Conservation (phyloP, 768 basidiomycete genomes). For the Ramaria sp. region DNA sequence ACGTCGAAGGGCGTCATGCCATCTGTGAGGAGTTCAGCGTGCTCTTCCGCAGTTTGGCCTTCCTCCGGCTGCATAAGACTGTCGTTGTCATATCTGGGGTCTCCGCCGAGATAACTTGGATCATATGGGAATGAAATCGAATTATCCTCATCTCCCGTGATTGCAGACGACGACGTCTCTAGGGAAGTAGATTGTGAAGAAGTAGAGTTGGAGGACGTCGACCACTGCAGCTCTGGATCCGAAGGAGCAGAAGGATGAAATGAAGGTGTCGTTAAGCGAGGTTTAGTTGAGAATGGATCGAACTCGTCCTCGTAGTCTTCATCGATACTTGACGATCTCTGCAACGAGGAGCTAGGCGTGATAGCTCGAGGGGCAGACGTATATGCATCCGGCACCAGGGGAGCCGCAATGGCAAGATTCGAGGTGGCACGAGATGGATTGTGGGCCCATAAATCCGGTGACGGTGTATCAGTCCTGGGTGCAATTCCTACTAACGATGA, state of each 20-base stretch:
- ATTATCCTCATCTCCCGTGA: conserved; percentile 30
- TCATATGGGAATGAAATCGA: conserved; percentile 24
- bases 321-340: conserved; percentile 40
- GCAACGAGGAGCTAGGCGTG: conserved; percentile 64
- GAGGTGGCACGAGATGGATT: conserved; percentile 50
- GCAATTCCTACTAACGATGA: conserved; percentile 32
- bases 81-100: conserved; percentile 21
- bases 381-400: conserved; percentile 60
- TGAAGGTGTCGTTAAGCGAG: conserved; percentile 51
- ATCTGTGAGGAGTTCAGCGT: conserved; percentile 55
- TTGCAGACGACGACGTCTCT: conserved; percentile 3
- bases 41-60: conserved; percentile 7
- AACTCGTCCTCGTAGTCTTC: conserved; percentile 81
- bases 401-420: conserved; percentile 87
- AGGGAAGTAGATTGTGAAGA: conserved; percentile 11
- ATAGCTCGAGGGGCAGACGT: conserved; percentile 36
- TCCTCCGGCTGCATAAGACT: conserved; percentile 1
- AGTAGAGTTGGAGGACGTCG: conserved; percentile 33
- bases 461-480: conserved; percentile 68
- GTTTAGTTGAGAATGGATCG: conserved; percentile 59
- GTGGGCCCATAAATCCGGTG: conserved; percentile 85
- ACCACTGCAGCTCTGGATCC: conserved; percentile 51
- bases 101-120: conserved; percentile 16
- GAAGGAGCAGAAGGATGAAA: conserved; percentile 28
- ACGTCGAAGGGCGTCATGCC: conserved; percentile 99